Evolutionary conservation across 805 yeast species (phyloP), one percentile per base, ranked within the genome.

Genomic region (Jamesozyma lodderae): DNA sequence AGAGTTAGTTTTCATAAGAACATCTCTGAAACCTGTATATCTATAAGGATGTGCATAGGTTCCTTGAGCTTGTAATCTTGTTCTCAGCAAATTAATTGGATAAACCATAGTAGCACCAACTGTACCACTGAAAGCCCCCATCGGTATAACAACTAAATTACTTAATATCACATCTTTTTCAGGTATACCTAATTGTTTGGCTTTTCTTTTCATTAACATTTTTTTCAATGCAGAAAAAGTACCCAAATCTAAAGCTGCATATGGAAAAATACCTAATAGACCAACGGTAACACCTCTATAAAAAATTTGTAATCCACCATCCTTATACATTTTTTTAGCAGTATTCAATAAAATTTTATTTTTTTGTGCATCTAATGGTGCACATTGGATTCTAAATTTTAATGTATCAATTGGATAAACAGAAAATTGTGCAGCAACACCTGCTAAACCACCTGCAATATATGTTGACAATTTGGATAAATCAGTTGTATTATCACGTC

Each of bases 11-110:
- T 85, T 77, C 21, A 55, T 53, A 44, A 82, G 72, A 17, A 85
- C 95, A 57, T 92, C 98, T 35, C 51, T 53, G 49, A 77, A 68
- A 1, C 98, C 97, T 20, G 68, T 72, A 55, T 92, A 92, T 3
- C 72, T 71, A 53, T 82, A 79, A 13, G 97, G 97, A 60, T 92
- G 98, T 0, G 95, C 96, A 54, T 72, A 82, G 0, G 98, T 92
- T 1, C 97, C 97, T 59, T 92, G 98, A 1, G 98, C 96, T 63
- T 92, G 99, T 41, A 92, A 67, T 64, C 99, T 75, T 1, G 98
- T 92, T 63, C 99, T 72, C 37, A 92, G 63, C 40, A 92, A 67
- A 55, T 92, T 92, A 32, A 92, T 74, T 2, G 99, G 99, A 57
- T 92, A 92, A 10, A 92, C 99, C 21, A 81, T 75, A 1, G 96